Evolutionary conservation across 2,329 filamentous ascomycete species (phyloP).

Genomic region (Penicillium sp.): DNA sequence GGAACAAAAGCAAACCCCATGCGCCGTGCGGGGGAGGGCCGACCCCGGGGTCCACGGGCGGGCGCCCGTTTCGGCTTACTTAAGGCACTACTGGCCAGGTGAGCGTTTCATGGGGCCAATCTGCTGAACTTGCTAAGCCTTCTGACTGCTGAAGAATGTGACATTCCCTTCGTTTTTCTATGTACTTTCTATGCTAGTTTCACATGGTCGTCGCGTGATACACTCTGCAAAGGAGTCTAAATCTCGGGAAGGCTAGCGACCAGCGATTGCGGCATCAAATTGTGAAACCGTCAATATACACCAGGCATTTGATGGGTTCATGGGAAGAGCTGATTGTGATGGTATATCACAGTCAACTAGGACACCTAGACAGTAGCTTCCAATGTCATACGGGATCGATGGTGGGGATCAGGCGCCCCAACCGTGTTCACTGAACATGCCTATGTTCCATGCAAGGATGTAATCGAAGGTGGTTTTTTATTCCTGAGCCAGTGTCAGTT

Average conservation of each 20-base stretch:
- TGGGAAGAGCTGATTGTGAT: background rate
- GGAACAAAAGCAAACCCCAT: background rate
- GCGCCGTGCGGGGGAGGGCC: conserved; percentile 10
- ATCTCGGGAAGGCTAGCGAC: background rate
- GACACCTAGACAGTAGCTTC: background rate
- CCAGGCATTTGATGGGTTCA: background rate
- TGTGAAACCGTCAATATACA: background rate
- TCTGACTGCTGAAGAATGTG: background rate
- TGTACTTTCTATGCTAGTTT: conserved; percentile 2
- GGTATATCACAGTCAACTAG: background rate
- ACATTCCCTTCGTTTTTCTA: background rate
- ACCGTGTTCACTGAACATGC: background rate
- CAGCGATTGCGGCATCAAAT: background rate
- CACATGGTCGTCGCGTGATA: conserved; percentile 18
- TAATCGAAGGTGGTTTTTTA: conserved; percentile 13
- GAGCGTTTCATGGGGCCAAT: background rate
- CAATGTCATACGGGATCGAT: background rate
- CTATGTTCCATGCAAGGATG: conserved; percentile 3
- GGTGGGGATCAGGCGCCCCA: background rate
- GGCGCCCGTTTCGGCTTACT: background rate
- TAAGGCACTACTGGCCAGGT: conserved; percentile 7
- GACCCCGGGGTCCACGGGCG: background rate
- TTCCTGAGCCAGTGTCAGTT: conserved; percentile 25
- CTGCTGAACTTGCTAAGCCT: background rate
- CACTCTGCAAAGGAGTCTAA: conserved; percentile 1